A percentile compares a stretch with the other conserved stretches of the same genome.
Evolutionary conservation across 2,329 filamentous ascomycete genomes (phyloP).

Genomic region (Epichloe gansuensis): DNA sequence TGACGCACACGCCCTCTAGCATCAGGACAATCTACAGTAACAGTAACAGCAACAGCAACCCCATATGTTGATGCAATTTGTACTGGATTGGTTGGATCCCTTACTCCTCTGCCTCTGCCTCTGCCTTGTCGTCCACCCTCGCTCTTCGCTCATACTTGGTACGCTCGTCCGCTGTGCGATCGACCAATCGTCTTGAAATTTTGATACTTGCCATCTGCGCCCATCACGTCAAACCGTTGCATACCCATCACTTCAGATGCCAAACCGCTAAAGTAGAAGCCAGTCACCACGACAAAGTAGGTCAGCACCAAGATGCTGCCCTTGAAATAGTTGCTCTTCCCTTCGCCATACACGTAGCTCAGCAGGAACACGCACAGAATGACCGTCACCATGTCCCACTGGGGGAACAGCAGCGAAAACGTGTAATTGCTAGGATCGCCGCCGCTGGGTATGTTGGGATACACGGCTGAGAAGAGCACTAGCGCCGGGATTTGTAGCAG

Average conservation of each 20-base stretch:
- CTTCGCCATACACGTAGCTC: constrained; percentile 95
- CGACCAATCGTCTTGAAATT: constrained; percentile 43
- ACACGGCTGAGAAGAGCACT: constrained; percentile 78
- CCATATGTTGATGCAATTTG: background rate
- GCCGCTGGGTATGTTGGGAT: constrained; percentile 32
- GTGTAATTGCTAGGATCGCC: constrained; percentile 43
- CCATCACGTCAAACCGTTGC: constrained; percentile 42
- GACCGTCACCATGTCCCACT: constrained; percentile 98
- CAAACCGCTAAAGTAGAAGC: constrained; percentile 73
- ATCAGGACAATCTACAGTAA: background rate
- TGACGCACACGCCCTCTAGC: background rate
- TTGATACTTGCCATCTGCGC: constrained; percentile 35
- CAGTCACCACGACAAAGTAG: constrained; percentile 82
- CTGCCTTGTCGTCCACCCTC: background rate
- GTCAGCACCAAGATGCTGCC: constrained; percentile 87
- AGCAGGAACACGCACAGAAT: constrained; percentile 93
- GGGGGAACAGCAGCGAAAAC: constrained; percentile 86
- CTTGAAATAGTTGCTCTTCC: constrained; percentile 99
- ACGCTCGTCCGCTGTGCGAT: constrained; percentile 22
- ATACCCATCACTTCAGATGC: constrained; percentile 31
- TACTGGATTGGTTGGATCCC: background rate
- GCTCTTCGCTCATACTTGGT: constrained; percentile 6
- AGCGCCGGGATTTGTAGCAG: constrained; percentile 87
- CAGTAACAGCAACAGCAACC: background rate
- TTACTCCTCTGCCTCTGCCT: background rate